These are phyloP conservation scores for Kurtzmaniella natalensis DNA, from an alignment of 1,139 yeast species.

Conservation along the genomic window DNA sequence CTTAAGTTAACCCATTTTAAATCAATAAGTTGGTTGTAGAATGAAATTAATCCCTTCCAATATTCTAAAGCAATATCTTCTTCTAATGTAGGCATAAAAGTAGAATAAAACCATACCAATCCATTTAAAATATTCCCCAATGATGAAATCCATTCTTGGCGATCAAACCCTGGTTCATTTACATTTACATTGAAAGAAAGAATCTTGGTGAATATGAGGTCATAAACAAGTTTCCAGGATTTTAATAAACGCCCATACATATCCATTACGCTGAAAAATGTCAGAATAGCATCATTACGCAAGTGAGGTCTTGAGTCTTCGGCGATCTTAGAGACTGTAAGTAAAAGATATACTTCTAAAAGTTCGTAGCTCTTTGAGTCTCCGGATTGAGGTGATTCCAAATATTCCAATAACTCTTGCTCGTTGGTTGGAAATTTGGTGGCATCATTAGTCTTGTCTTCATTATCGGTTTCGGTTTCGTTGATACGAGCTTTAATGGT, in stretches of 20 bases:
- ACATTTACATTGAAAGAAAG: conserved; percentile 17
- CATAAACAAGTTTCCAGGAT: conserved; percentile 55
- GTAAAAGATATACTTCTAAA: conserved; percentile 64
- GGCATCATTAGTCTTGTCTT: conserved; percentile 4
- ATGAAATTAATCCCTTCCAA: conserved; percentile 53
- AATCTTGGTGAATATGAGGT: conserved; percentile 41
- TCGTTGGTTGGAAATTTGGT: conserved; percentile 10
- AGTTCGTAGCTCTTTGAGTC: conserved; percentile 19
- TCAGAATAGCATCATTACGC: conserved; percentile 83
- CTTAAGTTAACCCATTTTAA: conserved; percentile 46
- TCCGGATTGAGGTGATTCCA: conserved; percentile 14
- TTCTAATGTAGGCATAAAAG: conserved; percentile 33
- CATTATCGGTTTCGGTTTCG: conserved; percentile 11
- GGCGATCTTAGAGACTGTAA: conserved; percentile 58
- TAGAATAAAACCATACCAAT: conserved; percentile 45
- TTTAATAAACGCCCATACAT: conserved; percentile 59
- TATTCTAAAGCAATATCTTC: conserved; percentile 19
- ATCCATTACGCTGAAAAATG: conserved; percentile 79
- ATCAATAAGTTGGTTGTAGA: conserved; percentile 34
- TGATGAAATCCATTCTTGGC: conserved; percentile 53
- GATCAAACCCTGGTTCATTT: conserved; percentile 10
- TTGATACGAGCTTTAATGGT: conserved; percentile 42
- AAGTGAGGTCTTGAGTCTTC: conserved; percentile 71
- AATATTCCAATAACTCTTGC: conserved; percentile 8
- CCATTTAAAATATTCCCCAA: conserved; percentile 57